Conservation (phyloP, 345 rosid genomes). For the sweet orange (Citrus sinensis) region DNA sequence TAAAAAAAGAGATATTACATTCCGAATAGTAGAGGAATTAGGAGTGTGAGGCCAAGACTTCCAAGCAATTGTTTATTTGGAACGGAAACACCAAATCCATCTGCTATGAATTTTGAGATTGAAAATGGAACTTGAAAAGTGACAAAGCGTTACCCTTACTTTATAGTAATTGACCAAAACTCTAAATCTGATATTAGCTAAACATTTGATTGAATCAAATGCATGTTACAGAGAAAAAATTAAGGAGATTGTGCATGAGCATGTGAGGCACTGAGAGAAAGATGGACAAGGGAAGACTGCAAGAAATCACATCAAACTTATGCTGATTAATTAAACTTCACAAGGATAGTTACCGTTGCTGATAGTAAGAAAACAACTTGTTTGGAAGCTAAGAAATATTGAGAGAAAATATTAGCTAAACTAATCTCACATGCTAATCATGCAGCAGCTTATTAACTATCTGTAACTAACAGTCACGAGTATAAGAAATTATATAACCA, state of each 20-base stretch:
- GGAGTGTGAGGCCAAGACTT: slow-evolving; percentile 35
- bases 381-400: no score
- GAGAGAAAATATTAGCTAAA: no score
- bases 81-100: slow-evolving; percentile 76
- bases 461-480: no score
- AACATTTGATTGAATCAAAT: background rate
- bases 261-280: background rate
- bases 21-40: slow-evolving; percentile 36
- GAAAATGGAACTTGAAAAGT: slow-evolving; percentile 76
- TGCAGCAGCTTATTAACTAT: no score
- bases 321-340: background rate
- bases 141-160: background rate
- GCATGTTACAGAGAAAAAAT: background rate
- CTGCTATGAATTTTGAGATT: slow-evolving; percentile 71
- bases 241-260: background rate
- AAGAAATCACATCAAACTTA: background rate
- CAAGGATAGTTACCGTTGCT: background rate
- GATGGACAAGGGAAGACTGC: background rate
- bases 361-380: no score
- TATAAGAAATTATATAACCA: no score
- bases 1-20: slow-evolving; percentile 20
- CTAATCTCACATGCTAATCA: no score
- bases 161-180: background rate
- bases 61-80: slow-evolving; percentile 34
- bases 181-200: background rate